Evolutionary conservation across 192 early-diverging fungal species (phyloP).

Genomic region (Kappamyces sp.): DNA sequence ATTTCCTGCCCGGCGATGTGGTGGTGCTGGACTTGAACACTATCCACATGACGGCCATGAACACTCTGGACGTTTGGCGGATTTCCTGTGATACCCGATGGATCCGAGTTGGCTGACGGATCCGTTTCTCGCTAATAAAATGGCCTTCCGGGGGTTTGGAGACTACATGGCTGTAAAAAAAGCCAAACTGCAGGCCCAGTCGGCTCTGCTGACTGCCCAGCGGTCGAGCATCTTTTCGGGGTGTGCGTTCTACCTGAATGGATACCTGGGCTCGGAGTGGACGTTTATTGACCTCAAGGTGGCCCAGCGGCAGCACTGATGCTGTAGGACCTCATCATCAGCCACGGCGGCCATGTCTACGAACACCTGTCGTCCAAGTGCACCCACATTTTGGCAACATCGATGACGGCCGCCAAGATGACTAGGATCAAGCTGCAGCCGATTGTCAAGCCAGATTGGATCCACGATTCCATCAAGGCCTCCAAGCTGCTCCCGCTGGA

Average conservation of each 20-base stretch:
- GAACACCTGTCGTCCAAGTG: slow-evolving; percentile 26
- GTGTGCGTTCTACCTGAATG: not conserved
- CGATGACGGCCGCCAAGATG: slow-evolving; percentile 19
- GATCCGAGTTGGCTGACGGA: slow-evolving; percentile 7
- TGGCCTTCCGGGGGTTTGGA: slow-evolving; percentile 29
- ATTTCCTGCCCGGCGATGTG: slow-evolving; percentile 35
- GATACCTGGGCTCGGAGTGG: slow-evolving; percentile 16
- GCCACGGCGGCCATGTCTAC: slow-evolving; percentile 29
- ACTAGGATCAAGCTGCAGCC: slow-evolving; percentile 25
- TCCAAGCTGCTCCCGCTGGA: slow-evolving; percentile 62
- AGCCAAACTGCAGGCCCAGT: slow-evolving; percentile 36
- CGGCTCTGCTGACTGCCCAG: slow-evolving; percentile 16
- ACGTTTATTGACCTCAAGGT: slow-evolving; percentile 31
- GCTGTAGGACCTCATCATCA: slow-evolving; percentile 18
- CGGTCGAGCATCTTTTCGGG: not conserved
- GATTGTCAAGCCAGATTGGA: slow-evolving; percentile 55
- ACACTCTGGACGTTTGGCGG: slow-evolving; percentile 30
- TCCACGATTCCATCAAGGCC: slow-evolving; percentile 61
- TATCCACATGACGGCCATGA: slow-evolving; percentile 39
- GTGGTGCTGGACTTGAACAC: slow-evolving; percentile 25
- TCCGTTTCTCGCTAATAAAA: not conserved
- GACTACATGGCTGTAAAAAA: slow-evolving; percentile 42
- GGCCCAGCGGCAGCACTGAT: slow-evolving; percentile 14
- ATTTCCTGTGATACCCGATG: slow-evolving; percentile 44
- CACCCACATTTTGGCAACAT: slow-evolving; percentile 42